Conservation (phyloP, 1,139 yeast genomes). For the Candida albicans region DNA sequence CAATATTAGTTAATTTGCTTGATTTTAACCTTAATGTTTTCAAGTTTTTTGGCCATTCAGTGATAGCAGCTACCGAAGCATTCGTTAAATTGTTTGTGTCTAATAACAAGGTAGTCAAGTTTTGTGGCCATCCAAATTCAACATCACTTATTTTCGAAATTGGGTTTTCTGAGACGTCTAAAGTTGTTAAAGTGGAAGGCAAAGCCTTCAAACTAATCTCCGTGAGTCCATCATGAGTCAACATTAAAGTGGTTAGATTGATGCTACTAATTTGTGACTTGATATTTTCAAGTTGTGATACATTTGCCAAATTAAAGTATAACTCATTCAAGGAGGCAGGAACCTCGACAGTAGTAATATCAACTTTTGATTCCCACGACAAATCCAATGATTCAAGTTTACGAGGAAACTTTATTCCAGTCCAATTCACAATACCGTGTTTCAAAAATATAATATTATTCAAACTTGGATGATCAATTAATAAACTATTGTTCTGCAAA, state of each 20-base stretch:
- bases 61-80: slow-evolving; percentile 15
- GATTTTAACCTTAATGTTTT: slow-evolving; percentile 24
- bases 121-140: slow-evolving; percentile 26
- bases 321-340: slow-evolving; percentile 24
- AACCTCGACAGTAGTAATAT: slow-evolving; percentile 18
- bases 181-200: slow-evolving; percentile 27
- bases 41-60: slow-evolving; percentile 28
- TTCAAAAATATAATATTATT: slow-evolving; percentile 32
- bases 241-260: slow-evolving; percentile 31
- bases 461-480: slow-evolving; percentile 18
- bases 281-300: slow-evolving; percentile 17
- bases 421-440: slow-evolving; percentile 34
- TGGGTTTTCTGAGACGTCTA: slow-evolving; percentile 30
- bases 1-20: slow-evolving; percentile 25
- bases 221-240: slow-evolving; percentile 30
- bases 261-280: slow-evolving; percentile 18
- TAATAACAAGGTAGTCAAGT: slow-evolving; percentile 26
- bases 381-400: slow-evolving; percentile 30
- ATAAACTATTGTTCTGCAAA: slow-evolving; percentile 9
- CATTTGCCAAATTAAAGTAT: slow-evolving; percentile 33
- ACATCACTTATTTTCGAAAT: slow-evolving; percentile 13
- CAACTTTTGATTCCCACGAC: slow-evolving; percentile 31
- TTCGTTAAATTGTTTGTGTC: slow-evolving; percentile 25
- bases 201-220: slow-evolving; percentile 23
- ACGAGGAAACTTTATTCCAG: slow-evolving; percentile 23